Evolutionary conservation across 805 yeast species (phyloP).

Genomic region (Metschnikowia sp.): DNA sequence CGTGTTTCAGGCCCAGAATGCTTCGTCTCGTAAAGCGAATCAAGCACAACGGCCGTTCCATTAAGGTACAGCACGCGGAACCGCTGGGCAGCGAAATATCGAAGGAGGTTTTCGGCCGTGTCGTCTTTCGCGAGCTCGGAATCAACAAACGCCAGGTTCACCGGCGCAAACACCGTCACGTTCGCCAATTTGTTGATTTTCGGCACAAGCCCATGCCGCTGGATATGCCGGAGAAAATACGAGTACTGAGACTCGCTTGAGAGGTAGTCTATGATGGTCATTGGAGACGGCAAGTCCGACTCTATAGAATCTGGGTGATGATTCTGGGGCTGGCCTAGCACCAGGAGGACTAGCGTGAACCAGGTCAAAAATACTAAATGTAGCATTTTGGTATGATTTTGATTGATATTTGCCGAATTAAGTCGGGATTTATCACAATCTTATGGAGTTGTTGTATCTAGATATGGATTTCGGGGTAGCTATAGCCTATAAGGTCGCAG

Average conservation of each 20-base stretch:
- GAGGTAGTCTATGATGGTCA: conserved; percentile 62
- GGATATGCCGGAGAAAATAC: conserved; percentile 57
- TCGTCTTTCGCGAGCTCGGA: conserved; percentile 19
- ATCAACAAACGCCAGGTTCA: conserved; percentile 66
- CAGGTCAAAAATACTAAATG: too few species aligned
- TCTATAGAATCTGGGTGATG: too few species aligned
- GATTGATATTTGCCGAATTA: too few species aligned
- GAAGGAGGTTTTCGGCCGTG: conserved; percentile 13
- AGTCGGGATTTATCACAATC: too few species aligned
- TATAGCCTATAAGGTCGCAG: too few species aligned
- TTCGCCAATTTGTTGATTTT: conserved; percentile 54
- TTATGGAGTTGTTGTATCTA: too few species aligned
- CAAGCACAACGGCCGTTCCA: conserved; percentile 23
- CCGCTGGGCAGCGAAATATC: conserved; percentile 33
- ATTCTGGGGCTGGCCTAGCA: too few species aligned
- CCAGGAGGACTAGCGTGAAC: too few species aligned
- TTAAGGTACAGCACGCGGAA: conserved; percentile 31
- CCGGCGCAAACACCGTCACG: conserved; percentile 76
- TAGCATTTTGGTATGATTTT: not conserved
- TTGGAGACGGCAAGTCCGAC: conserved; percentile 17
- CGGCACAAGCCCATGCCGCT: conserved; percentile 61
- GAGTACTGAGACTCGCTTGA: conserved; percentile 69
- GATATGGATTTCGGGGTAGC: too few species aligned
- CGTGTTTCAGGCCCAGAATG: not conserved
- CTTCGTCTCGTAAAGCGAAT: conserved; percentile 26